A percentile compares a stretch with the other conserved stretches of the same genome.
Evolutionary conservation across 2,329 filamentous ascomycete genomes (phyloP).

Genomic region (Fusarium cicatricum): DNA sequence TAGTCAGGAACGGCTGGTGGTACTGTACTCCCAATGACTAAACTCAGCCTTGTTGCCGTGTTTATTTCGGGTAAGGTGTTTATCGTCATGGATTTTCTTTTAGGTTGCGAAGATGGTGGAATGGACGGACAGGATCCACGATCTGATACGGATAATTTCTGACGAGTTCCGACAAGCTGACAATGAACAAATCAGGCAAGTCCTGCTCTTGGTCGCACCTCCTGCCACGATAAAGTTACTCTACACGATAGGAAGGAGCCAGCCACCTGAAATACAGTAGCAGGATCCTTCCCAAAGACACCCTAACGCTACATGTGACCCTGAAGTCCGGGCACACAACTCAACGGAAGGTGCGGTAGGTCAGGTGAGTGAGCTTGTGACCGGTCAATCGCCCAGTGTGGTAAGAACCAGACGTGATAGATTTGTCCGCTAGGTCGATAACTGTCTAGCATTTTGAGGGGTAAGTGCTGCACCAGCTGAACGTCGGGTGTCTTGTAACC

Average conservation of each 20-base stretch:
- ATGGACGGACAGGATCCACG: background rate
- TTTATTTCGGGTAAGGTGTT: background rate
- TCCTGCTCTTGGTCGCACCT: background rate
- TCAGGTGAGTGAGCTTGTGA: conserved; percentile 38
- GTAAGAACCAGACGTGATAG: conserved; percentile 23
- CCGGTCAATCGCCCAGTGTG: conserved; percentile 24
- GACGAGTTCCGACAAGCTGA: no score
- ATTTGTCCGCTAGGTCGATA: conserved; percentile 15
- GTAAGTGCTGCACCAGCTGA: conserved; percentile 10
- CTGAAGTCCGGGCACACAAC: conserved; percentile 18
- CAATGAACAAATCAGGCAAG: no score
- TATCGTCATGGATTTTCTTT: no score
- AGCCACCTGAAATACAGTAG: background rate
- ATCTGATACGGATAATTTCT: background rate
- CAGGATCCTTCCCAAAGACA: conserved; percentile 8
- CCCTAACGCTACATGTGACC: conserved; percentile 27
- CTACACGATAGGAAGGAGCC: conserved; percentile 4
- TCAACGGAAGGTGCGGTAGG: conserved; percentile 12
- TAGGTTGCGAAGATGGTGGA: no score
- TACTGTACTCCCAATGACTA: no score
- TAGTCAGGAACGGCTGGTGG: conserved; percentile 40
- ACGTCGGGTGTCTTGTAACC: no score
- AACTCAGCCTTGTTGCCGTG: conserved; percentile 13
- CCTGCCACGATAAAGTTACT: conserved; percentile 7
- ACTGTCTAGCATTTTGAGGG: conserved; percentile 32